A percentile compares a stretch with the other conserved stretches of the same genome.
These are phyloP conservation scores for Picocystis sp. DNA, from an alignment of 163 green algal genomes.

Conservation along the genomic window DNA sequence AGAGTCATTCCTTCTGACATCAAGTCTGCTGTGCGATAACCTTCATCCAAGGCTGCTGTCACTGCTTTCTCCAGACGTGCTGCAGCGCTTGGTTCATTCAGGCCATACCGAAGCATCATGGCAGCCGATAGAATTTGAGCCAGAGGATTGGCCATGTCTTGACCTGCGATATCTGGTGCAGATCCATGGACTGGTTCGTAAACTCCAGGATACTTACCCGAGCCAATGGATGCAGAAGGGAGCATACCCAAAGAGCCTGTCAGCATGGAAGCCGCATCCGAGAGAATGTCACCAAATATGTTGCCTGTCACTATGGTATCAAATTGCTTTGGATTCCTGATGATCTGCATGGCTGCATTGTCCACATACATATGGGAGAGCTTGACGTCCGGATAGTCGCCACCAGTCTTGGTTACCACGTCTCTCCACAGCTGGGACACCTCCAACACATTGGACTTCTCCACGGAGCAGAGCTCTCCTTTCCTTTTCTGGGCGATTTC, in stretches of 20 bases:
- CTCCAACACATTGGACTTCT: slow-evolving; percentile 97
- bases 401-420: slow-evolving; percentile 58
- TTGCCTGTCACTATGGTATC: slow-evolving; percentile 97
- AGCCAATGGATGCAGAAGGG: slow-evolving; percentile 78
- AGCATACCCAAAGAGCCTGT: slow-evolving; percentile 93
- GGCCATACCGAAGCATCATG: slow-evolving; percentile 96
- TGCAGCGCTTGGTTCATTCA: slow-evolving; percentile 67
- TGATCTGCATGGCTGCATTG: slow-evolving; percentile 85
- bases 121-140: slow-evolving; percentile 85
- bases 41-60: slow-evolving; percentile 57
- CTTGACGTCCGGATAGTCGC: slow-evolving; percentile 89
- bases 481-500: slow-evolving; percentile 65
- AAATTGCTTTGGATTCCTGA: slow-evolving; percentile 66
- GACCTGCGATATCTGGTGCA: slow-evolving; percentile 88
- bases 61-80: slow-evolving; percentile 69
- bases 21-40: slow-evolving; percentile 81
- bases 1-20: slow-evolving; percentile 47
- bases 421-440: slow-evolving; percentile 52
- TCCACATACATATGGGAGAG: slow-evolving; percentile 94
- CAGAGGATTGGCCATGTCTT: slow-evolving; percentile 77
- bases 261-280: slow-evolving; percentile 91
- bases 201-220: slow-evolving; percentile 58
- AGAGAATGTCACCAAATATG: slow-evolving; percentile 98
- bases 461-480: slow-evolving; percentile 68
- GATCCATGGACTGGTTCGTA: slow-evolving; percentile 95